Base-by-base conservation (phyloP, 345 rosid genomes). In the Eucalyptus regnans region DNA sequence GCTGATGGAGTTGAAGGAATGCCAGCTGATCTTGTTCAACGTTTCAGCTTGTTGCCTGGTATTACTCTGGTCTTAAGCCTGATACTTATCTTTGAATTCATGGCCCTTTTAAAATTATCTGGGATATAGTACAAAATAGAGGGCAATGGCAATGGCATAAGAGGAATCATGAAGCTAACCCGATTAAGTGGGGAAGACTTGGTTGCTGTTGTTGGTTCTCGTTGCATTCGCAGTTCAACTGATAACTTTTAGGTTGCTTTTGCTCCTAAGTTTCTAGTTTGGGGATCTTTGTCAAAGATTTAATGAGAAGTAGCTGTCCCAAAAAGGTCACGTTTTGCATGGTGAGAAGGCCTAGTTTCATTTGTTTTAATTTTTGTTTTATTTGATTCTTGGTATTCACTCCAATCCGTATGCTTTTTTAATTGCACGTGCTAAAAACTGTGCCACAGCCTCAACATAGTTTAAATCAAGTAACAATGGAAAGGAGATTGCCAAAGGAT, bases 21-120 rank as follows among this genome's bases (percentile, higher is more conserved):
- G 87, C 89, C 91, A 86, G 46, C 89, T 66, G 96, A 94, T 92
- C 97, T 94, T 91, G 25, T 89, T 88, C 93, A 96, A 85, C 48
- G 68, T 87, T 94, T 95, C 89, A 93, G 89, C 90, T 92, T 95
- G 91, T 92, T 97, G 87, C 99, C 99, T 90, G 99, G 99, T 96
- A 92, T 22, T 54, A 86, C 89, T 50, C 56, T 87, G 86, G 50
- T 56, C 31, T 33, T 31, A 87, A 68, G 64, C 54, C 31, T 27
- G 29, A 56, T 52, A 54, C 85, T 56, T 41, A 44, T 85, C 50
- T 87, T n/a, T 87, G 81, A 88, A 71, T 81, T 43, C 62, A 22
- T 7, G 48, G 50, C 33, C 50, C 48, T 31, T 86, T 46, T 41
- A 41, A 54, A 86, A 88, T 31, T 11, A 50, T 50, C 22, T 43